These are phyloP conservation scores for Lichtheimia hyalospora DNA, from an alignment of 371 early-diverging fungal species.

Conservation along the genomic window DNA sequence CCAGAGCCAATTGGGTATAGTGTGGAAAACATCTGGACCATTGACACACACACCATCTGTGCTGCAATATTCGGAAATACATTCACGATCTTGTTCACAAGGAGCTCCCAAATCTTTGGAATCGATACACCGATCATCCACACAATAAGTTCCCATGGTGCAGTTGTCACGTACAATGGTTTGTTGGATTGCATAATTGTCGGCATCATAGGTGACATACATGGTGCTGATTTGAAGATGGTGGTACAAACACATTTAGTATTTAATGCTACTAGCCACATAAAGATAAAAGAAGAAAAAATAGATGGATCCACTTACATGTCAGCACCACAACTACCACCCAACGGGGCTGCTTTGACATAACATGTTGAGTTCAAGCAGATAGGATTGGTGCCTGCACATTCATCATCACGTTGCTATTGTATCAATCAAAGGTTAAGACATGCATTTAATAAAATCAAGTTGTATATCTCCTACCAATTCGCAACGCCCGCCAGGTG, in stretches of 20 bases:
- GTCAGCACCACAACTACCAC: conserved; percentile 44
- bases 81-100: conserved; percentile 46
- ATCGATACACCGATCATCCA: conserved; percentile 20
- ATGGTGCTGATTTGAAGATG: conserved; percentile 11
- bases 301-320: conserved; percentile 24
- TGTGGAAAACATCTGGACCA: conserved; percentile 45
- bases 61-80: conserved; percentile 41
- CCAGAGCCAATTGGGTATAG: conserved; percentile 42
- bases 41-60: conserved; percentile 30
- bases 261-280: no score
- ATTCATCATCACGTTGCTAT: conserved; percentile 52
- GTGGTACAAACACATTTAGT: no score
- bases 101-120: conserved; percentile 19
- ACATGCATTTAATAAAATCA: not conserved
- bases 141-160: conserved; percentile 40
- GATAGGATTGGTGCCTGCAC: conserved; percentile 30
- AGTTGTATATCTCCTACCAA: conserved; percentile 13
- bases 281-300: not conserved
- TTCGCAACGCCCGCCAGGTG: conserved; percentile 37
- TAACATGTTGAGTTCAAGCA: conserved; percentile 47
- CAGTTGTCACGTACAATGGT: conserved; percentile 50
- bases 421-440: no score
- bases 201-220: conserved; percentile 34
- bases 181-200: conserved; percentile 26
- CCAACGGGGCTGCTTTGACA: conserved; percentile 41